Base-by-base conservation (phyloP, 495 filamentous ascomycete species). In the Jackrogersella minutella region DNA sequence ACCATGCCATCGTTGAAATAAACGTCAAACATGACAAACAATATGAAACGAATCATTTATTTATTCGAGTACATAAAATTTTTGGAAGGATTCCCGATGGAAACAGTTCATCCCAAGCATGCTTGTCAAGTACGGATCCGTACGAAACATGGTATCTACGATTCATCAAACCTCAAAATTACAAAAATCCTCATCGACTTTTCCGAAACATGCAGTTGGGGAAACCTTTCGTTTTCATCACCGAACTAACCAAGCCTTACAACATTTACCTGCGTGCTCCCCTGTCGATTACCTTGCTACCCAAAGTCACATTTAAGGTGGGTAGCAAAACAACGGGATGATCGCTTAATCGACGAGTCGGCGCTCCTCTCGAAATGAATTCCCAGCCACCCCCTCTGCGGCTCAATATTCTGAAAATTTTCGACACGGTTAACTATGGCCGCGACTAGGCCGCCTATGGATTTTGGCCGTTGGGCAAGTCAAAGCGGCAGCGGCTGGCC, bases 331-430 rank as follows among this genome's bases (percentile, higher is more conserved):
- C 36, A 47, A 44, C 66, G 57, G 61, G 34, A 60, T 49, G 28
- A 43, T 69, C 66, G 66, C 41, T 56, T 69, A 69, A 61, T 36
- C 50, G 59, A 40, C 66, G 61, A 69, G 22, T 69, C 26, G 65
- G 50, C 26, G 9, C 8, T 44, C n/a, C 21, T 54, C 13, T 61
- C 19, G 60, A 69, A 65, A 69, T 69, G 56, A 69, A 69, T 41
- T 51, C 36, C 34, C 14, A 64, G 44, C 39, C 44, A 57, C 39
- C 66, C 66, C 66, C 39, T 62, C 24, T 69, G 66, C 66, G 56
- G 61, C 60, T 57, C 41, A 55, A 28, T 55, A 22, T 22, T 52
- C 56, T 46, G n/a, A n/a, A 56, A 51, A 68, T 55, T 19, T 58
- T 34, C 33, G n/a, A 43, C 33, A 11, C 14, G 28, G 40, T 21